Evolutionary conservation across 2,329 filamentous ascomycete genomes (phyloP), one percentile per base, ranked within the genome.

Genomic region (Fusarium proliferatum): DNA sequence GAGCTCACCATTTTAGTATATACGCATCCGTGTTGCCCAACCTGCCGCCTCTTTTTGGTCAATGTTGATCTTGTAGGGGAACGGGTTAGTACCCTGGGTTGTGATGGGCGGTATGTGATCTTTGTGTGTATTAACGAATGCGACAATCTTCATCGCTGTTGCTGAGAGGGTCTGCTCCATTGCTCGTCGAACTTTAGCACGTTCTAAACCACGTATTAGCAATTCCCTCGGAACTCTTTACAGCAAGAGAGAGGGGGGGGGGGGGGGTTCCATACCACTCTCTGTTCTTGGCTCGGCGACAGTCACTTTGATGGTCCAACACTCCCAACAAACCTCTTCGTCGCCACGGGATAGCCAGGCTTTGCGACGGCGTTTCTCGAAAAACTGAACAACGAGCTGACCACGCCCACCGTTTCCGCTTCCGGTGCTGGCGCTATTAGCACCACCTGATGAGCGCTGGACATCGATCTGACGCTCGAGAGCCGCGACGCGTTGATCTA

Each of bases 41-140:
- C 92, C 89, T 38, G 81, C 92, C 26, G 81, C 91, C 67, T 91
- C 88, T 79, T 94, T 94, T 64, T 94, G 94, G 80, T 97, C 96
- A 67, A 98, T 90, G 69, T 92, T 89, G 80, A 98, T 97, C 82
- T 95, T 93, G 83, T 97, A 98, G 2, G 96, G 96, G 79, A 98
- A 99, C 0, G 96, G 96, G 81, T 98, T 98, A 53, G 93, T 94
- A 80, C 92, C 95, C 28, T 95, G 96, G 13, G 95, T 97, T 73
- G 95, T 98, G 78, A 98, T 98, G 57, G 96, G 96, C 3, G 96
- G 96, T 74, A 99, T 98, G 82, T 98, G 96, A 79, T 97, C 94
- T 81, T 97, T 97, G 83, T 98, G 93, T 58, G 90, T 86, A 83
- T 97, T 97, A 78, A 94, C 95, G 61, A 94, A 93, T 71, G 91